Evolutionary conservation across 495 filamentous ascomycete species (phyloP).

Genomic region (Talaromyces adpressus): DNA sequence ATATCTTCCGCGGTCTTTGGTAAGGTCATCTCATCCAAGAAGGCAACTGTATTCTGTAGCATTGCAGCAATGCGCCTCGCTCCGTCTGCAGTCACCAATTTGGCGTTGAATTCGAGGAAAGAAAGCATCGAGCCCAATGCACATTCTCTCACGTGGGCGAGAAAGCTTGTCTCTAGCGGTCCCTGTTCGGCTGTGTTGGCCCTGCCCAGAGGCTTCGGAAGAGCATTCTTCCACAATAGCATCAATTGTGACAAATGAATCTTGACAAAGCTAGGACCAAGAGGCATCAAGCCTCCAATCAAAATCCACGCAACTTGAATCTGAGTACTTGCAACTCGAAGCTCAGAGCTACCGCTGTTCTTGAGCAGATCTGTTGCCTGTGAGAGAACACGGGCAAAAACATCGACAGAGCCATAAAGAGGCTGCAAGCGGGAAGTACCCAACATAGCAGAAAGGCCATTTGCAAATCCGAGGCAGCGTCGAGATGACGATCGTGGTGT

Average conservation of each 20-base stretch:
- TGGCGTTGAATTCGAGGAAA: conserved; percentile 91
- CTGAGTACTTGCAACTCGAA: conserved; percentile 86
- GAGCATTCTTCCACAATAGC: conserved; percentile 94
- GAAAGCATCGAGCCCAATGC: conserved; percentile 84
- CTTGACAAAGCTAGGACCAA: conserved; percentile 98
- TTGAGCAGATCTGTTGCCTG: conserved; percentile 91
- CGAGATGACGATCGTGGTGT: conserved; percentile 72
- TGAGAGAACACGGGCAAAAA: conserved; percentile 84
- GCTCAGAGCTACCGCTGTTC: conserved; percentile 82
- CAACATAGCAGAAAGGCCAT: conserved; percentile 85
- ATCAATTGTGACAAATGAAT: conserved; percentile 94
- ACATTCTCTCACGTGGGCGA: conserved; percentile 93
- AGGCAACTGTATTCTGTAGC: conserved; percentile 92
- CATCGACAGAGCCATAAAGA: conserved; percentile 89
- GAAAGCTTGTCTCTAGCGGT: conserved; percentile 80
- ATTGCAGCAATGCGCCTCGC: conserved; percentile 87
- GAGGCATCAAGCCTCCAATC: conserved; percentile 91
- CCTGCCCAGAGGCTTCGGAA: conserved; percentile 87
- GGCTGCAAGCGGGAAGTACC: conserved; percentile 84
- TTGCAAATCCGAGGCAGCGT: conserved; percentile 84
- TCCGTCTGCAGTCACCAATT: conserved; percentile 85
- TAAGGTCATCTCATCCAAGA: conserved; percentile 71
- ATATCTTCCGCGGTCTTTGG: conserved; percentile 89
- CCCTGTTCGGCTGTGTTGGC: conserved; percentile 79
- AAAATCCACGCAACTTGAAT: conserved; percentile 98